These are phyloP conservation scores for Salix purpurea DNA, from an alignment of 345 rosid species.

Conservation along the genomic window DNA sequence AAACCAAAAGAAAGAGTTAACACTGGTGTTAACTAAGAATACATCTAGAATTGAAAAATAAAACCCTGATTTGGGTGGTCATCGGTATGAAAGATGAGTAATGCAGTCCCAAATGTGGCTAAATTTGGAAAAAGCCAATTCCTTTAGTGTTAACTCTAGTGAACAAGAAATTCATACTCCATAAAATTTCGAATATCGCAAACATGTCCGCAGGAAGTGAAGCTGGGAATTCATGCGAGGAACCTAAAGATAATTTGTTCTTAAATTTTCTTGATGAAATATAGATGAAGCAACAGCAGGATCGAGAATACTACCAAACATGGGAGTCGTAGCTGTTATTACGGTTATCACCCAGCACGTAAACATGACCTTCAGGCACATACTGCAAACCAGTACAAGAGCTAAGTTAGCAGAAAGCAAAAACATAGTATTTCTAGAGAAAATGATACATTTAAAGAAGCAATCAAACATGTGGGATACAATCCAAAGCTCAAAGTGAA, in stretches of 20 bases:
- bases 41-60: neutral
- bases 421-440: neutral
- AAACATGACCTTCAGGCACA: conserved; percentile 34
- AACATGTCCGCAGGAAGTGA: neutral
- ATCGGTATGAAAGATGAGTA: neutral
- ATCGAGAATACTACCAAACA: conserved; percentile 20
- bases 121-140: neutral
- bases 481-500: neutral
- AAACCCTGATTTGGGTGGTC: neutral
- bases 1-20: neutral
- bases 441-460: neutral
- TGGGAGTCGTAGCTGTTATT: conserved; percentile 36
- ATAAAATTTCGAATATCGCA: neutral
- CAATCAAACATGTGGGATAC: conserved; percentile 1
- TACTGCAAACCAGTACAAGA: conserved; percentile 21
- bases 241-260: neutral
- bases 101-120: neutral
- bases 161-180: neutral
- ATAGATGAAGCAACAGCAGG: neutral
- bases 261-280: neutral
- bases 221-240: neutral
- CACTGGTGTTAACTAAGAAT: neutral
- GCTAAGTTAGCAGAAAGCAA: neutral
- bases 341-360: conserved; percentile 38
- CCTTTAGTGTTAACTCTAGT: neutral